Base-by-base conservation (phyloP, 345 rosid species). In the Hypericum perforatum region DNA sequence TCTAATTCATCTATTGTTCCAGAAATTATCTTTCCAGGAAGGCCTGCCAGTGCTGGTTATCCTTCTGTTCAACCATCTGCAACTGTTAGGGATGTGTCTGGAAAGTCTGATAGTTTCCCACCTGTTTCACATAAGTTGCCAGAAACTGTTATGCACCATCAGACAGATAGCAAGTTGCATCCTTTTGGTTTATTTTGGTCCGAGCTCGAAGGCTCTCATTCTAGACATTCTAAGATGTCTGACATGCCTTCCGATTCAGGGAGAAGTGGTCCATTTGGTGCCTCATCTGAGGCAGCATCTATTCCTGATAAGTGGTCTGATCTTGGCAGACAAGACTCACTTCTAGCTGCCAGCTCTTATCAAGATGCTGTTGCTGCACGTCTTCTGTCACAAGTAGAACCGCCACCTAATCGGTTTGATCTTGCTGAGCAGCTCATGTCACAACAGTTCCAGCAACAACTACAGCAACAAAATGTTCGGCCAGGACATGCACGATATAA, bases 1-100 rank as follows among this genome's bases (percentile, higher is more conserved):
- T 67, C 39, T 7, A 12, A 43, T 48, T 3, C 9, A 52, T 58
- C 22, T 62, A 37, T 45, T 40, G 56, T 46, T 55, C n/a, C 79
- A 82, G 89, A 82, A 59, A 79, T 77, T 63, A 71, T 82, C 12
- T 82, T 78, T 52, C 84, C 88, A 5, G 88, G 88, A 61, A 78
- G 82, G 53, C 63, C 77, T 51, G 70, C 68, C 37, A 73, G 74
- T 64, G 48, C 67, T 61, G 71, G 75, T 41, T 62, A 69, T 53
- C 47, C 72, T 43, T 15, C 52, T 36, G 63, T 50, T 43, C 70
- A 61, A 54, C 54, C 76, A 59, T 52, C 76, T 41, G 70, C 62
- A 38, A 56, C 51, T 62, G 29, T 51, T 45, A 52, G 13, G 6
- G 68, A 63, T 67, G 16, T 62, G 16, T 15, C 62, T 14, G 10